Evolutionary conservation across 2,329 filamentous ascomycete species (phyloP).

Genomic region (Triangularia verruculosa): DNA sequence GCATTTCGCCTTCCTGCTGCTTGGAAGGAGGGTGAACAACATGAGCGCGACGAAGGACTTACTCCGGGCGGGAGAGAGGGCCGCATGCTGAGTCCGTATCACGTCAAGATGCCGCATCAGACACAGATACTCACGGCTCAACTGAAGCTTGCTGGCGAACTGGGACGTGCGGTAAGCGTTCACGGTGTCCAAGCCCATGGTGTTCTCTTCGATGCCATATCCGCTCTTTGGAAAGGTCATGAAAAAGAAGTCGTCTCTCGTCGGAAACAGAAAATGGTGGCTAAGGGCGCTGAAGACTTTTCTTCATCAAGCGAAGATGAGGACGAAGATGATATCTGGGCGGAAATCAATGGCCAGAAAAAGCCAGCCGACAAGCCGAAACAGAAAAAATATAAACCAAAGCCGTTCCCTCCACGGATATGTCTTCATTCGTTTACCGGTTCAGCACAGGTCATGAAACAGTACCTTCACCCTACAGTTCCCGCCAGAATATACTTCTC

Average conservation of each 20-base stretch:
- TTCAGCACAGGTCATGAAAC: slow-evolving; percentile 67
- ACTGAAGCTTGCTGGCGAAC: slow-evolving; percentile 66
- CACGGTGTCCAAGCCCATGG: slow-evolving; percentile 78
- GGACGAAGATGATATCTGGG: slow-evolving; percentile 33
- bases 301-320: slow-evolving; percentile 39
- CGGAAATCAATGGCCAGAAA: slow-evolving; percentile 29
- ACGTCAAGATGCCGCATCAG: slow-evolving; percentile 68
- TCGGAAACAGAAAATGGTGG: slow-evolving; percentile 52
- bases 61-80: slow-evolving; percentile 72
- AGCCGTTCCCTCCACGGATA: slow-evolving; percentile 78
- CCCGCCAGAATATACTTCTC: slow-evolving; percentile 82
- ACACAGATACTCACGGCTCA: slow-evolving; percentile 63
- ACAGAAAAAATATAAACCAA: slow-evolving; percentile 33
- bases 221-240: slow-evolving; percentile 66
- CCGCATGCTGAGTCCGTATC: slow-evolving; percentile 62
- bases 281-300: slow-evolving; percentile 47
- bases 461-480: slow-evolving; percentile 71
- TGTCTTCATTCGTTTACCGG: slow-evolving; percentile 95
- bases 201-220: slow-evolving; percentile 61
- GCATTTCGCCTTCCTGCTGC: slow-evolving; percentile 68
- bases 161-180: slow-evolving; percentile 63
- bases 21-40: slow-evolving; percentile 43
- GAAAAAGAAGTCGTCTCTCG: slow-evolving; percentile 61
- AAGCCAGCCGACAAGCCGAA: slow-evolving; percentile 17
- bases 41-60: slow-evolving; percentile 45